phyloP scores from a whole-genome alignment of 306 rosid species.

The Crotalaria pallida region DNA sequence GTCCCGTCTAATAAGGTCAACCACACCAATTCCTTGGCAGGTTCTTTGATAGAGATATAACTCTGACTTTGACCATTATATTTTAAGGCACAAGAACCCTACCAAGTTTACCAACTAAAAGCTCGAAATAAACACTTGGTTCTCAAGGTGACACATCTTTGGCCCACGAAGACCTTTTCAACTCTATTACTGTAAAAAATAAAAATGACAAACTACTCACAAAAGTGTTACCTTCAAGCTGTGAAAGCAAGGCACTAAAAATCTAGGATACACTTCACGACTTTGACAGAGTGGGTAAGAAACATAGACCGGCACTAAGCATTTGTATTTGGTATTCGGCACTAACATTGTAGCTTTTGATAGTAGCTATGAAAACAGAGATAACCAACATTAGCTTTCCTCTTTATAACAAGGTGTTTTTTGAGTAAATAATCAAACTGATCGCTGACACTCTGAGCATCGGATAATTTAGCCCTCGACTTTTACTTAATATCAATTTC shows the following conservation, averaged over 20 bases:
- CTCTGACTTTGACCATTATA: not conserved
- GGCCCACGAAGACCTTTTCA: constrained; percentile 14
- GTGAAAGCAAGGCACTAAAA: constrained; percentile 1
- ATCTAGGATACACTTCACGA: not conserved
- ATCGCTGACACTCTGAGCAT: no score
- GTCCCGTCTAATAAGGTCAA: constrained; percentile 21
- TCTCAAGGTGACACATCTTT: constrained; percentile 10
- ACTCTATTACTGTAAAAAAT: not conserved
- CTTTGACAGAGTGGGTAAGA: not conserved
- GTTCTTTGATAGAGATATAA: constrained; percentile 12
- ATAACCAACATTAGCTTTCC: no score
- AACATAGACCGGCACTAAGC: constrained; percentile 1
- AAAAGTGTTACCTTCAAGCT: not conserved
- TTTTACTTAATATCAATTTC: no score
- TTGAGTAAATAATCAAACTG: no score
- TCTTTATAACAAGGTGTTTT: no score
- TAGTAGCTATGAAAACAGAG: no score
- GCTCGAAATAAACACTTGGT: not conserved
- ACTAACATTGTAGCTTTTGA: no score
- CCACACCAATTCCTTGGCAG: not conserved
- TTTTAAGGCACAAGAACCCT: constrained; percentile 14
- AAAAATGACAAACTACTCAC: not conserved
- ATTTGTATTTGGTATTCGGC: no score
- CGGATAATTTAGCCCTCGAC: no score
- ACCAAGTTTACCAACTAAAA: constrained; percentile 14